A percentile compares a stretch with the other conserved stretches of the same genome.
Evolutionary conservation across 2,329 filamentous ascomycete species (phyloP).

Genomic region (Neofusicoccum umdonicola): DNA sequence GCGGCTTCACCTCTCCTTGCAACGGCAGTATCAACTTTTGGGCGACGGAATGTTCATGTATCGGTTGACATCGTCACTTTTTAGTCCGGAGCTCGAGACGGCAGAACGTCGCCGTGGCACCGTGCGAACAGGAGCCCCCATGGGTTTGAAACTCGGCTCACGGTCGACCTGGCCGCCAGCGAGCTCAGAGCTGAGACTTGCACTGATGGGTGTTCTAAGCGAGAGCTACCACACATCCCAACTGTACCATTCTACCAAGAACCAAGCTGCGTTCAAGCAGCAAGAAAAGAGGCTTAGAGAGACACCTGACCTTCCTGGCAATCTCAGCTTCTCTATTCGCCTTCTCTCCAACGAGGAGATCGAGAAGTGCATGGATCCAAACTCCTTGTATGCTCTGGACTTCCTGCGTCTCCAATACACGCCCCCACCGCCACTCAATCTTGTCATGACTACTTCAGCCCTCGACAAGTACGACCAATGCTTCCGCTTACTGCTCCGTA

Average conservation of each 20-base stretch:
- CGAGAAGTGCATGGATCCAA: conserved; percentile 75
- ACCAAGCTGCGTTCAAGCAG: conserved; percentile 18
- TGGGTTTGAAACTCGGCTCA: conserved; percentile 80
- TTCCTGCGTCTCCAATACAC: conserved; percentile 87
- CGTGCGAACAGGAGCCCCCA: conserved; percentile 57
- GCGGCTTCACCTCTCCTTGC: conserved; percentile 68
- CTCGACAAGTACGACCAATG: conserved; percentile 80
- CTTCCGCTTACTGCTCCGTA: conserved; percentile 74
- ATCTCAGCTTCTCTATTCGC: conserved; percentile 71
- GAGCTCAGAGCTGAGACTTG: conserved; percentile 86
- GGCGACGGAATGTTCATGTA: conserved; percentile 82
- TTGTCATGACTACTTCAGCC: conserved; percentile 68
- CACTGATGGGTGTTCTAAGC: conserved; percentile 78
- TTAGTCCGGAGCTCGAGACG: conserved; percentile 76
- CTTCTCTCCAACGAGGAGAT: conserved; percentile 77
- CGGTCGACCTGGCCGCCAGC: conserved; percentile 88
- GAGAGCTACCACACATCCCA: conserved; percentile 63
- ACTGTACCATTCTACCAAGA: conserved; percentile 27
- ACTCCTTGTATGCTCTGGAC: conserved; percentile 84
- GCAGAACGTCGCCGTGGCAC: conserved; percentile 71
- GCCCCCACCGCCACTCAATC: conserved; percentile 66
- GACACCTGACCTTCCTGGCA: conserved; percentile 37
- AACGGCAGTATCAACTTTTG: conserved; percentile 78
- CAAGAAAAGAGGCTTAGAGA: conserved; percentile 3
- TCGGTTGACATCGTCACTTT: conserved; percentile 76